These are phyloP conservation scores for Amyloporia xantha DNA, from an alignment of 768 basidiomycete species.

Conservation along the genomic window DNA sequence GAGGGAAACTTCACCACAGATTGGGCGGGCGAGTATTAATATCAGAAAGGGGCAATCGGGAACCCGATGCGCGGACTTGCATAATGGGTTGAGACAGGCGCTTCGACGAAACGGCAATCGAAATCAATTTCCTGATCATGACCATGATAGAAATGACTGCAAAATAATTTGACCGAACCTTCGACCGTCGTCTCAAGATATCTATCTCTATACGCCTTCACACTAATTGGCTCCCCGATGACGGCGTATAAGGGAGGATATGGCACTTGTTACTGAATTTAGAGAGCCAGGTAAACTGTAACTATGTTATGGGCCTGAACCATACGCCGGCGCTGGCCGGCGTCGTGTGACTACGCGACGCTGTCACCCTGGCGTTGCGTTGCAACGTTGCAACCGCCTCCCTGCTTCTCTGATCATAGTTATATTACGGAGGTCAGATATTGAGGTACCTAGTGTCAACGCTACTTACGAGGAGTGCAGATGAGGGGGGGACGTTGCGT, in stretches of 20 bases:
- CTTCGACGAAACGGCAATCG: conserved; percentile 17
- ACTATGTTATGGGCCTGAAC: conserved; percentile 1
- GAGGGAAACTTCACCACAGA: background rate
- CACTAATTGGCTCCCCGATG: too few relatives aligned
- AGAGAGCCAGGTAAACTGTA: too few relatives aligned
- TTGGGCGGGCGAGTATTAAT: conserved; percentile 11
- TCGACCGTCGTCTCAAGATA: background rate
- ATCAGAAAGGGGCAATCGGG: conserved; percentile 15
- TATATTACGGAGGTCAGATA: too few relatives aligned
- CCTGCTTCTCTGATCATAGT: background rate
- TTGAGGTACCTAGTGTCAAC: too few relatives aligned
- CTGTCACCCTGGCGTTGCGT: conserved; percentile 2
- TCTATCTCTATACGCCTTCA: too few relatives aligned
- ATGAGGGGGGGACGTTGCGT: too few relatives aligned
- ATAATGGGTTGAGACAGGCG: conserved; percentile 17
- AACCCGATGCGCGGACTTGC: conserved; percentile 18
- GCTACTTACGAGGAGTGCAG: too few relatives aligned
- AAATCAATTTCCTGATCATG: conserved; percentile 20
- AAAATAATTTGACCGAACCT: background rate
- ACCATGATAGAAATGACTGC: conserved; percentile 3
- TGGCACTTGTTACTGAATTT: too few relatives aligned
- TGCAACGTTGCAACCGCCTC: conserved; percentile 4
- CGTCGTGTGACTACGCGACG: conserved; percentile 2
- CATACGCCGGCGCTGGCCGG: background rate
- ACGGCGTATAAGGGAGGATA: too few relatives aligned